Percentiles rank a stretch among this genome's conserved stretches.
Conservation (phyloP, 805 yeast genomes). For the Debaryomyces castellii region DNA sequence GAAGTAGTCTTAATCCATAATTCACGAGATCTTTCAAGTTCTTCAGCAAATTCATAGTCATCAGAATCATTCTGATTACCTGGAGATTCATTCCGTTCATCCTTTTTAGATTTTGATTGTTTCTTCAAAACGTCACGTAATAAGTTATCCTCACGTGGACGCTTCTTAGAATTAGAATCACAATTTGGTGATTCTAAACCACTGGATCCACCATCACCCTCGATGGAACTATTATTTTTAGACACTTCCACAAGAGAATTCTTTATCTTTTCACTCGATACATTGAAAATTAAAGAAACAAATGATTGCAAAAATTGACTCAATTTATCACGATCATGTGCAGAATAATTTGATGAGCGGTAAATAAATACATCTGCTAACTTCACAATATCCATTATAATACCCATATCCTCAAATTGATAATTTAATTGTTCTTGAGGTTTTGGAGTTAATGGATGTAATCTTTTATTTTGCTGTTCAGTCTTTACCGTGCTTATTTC, state of each 20-base stretch:
- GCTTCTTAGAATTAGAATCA: conserved; percentile 37
- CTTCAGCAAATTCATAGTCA: conserved; percentile 30
- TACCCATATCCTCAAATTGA: conserved; percentile 60
- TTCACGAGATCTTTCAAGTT: conserved; percentile 38
- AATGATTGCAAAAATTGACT: conserved; percentile 70
- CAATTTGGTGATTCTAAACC: conserved; percentile 13
- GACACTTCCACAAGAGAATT: conserved; percentile 27
- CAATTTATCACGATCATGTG: conserved; percentile 75
- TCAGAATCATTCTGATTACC: conserved; percentile 27
- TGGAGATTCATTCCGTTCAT: conserved; percentile 33
- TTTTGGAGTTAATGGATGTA: conserved; percentile 81
- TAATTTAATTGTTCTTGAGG: conserved; percentile 76
- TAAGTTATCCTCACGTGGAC: conserved; percentile 54
- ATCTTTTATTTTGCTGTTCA: conserved; percentile 83
- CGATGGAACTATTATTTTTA: conserved; percentile 5
- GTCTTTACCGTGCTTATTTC: conserved; percentile 91
- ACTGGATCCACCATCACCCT: conserved; percentile 6
- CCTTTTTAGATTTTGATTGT: conserved; percentile 41
- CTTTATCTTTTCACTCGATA: conserved; percentile 50
- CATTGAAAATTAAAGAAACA: conserved; percentile 67
- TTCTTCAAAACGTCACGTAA: conserved; percentile 61
- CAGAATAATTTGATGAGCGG: conserved; percentile 72
- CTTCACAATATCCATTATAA: conserved; percentile 71
- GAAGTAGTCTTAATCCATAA: conserved; percentile 43
- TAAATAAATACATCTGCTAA: conserved; percentile 66